A percentile compares a stretch with the other conserved stretches of the same genome.
These are phyloP conservation scores for Emmonsiellopsis sp. DNA, from an alignment of 2,329 filamentous ascomycete species.

Conservation along the genomic window DNA sequence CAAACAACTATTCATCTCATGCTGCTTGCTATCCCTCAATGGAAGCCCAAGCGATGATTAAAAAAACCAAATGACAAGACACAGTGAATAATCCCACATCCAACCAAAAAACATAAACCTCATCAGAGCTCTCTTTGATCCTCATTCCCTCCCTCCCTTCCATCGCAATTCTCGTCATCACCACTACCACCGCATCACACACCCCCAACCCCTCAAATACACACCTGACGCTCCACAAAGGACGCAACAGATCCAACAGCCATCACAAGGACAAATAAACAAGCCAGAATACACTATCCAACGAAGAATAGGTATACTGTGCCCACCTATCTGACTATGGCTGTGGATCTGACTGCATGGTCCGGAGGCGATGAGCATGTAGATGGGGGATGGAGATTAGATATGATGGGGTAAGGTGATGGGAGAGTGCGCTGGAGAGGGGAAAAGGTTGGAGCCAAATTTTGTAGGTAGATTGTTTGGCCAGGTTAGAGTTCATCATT, in stretches of 20 bases:
- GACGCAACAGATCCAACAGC: not conserved
- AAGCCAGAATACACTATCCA: not conserved
- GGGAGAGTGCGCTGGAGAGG: not conserved
- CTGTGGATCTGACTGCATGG: too few species aligned
- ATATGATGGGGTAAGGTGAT: not conserved
- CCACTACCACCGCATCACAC: not conserved
- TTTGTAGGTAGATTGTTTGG: not conserved
- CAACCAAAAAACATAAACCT: not conserved
- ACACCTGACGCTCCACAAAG: too few species aligned
- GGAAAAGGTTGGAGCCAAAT: not conserved
- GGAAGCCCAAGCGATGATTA: too few species aligned
- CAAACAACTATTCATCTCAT: too few species aligned
- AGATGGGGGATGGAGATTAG: too few species aligned
- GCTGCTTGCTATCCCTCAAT: too few species aligned
- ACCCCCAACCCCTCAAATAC: too few species aligned
- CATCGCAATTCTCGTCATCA: not conserved
- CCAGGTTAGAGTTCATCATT: not conserved
- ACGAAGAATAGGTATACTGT: conserved; percentile 1
- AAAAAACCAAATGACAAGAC: too few species aligned
- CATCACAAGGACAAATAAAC: not conserved
- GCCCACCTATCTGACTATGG: too few species aligned
- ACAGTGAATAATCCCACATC: not conserved
- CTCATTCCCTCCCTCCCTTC: not conserved
- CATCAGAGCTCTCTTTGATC: conserved; percentile 4
- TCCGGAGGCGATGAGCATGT: too few species aligned